phyloP scores from a whole-genome alignment of 805 yeast genomes.

The Starmerella geochares region DNA sequence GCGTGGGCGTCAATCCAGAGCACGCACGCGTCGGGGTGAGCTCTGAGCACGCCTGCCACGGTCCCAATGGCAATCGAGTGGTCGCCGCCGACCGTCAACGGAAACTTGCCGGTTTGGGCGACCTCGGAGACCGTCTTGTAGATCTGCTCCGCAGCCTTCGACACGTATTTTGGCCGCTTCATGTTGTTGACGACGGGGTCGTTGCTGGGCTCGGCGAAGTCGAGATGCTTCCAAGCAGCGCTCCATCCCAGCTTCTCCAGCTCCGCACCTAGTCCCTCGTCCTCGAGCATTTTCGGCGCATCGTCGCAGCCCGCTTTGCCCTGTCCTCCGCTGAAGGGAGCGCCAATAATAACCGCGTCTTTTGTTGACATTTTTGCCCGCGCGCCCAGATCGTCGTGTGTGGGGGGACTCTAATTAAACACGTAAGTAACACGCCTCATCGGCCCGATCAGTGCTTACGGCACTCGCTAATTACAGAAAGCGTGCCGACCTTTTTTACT shows the following conservation, averaged over 20 bases:
- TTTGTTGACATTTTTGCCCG: not conserved
- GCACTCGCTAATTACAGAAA: too few species aligned
- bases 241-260: constrained; percentile 66
- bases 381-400: too few species aligned
- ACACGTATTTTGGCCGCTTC: constrained; percentile 69
- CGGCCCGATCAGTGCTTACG: not conserved
- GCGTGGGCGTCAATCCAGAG: constrained; percentile 98
- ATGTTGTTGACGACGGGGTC: constrained; percentile 48
- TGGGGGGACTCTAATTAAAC: too few species aligned
- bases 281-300: constrained; percentile 75
- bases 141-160: constrained; percentile 56
- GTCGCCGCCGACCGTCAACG: constrained; percentile 90
- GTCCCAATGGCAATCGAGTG: constrained; percentile 95
- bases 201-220: constrained; percentile 30
- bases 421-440: too few species aligned
- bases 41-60: constrained; percentile 67
- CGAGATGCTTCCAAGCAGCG: constrained; percentile 35
- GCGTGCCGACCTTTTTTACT: too few species aligned
- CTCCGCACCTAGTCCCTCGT: constrained; percentile 58
- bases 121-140: constrained; percentile 49
- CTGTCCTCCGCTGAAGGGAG: constrained; percentile 96
- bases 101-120: constrained; percentile 44
- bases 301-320: constrained; percentile 86
- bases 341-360: constrained; percentile 45
- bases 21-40: constrained; percentile 77